Percentiles rank a stretch among this genome's conserved stretches.
These are phyloP conservation scores for Mucor mucedo DNA, from an alignment of 371 early-diverging fungal genomes.

Conservation along the genomic window DNA sequence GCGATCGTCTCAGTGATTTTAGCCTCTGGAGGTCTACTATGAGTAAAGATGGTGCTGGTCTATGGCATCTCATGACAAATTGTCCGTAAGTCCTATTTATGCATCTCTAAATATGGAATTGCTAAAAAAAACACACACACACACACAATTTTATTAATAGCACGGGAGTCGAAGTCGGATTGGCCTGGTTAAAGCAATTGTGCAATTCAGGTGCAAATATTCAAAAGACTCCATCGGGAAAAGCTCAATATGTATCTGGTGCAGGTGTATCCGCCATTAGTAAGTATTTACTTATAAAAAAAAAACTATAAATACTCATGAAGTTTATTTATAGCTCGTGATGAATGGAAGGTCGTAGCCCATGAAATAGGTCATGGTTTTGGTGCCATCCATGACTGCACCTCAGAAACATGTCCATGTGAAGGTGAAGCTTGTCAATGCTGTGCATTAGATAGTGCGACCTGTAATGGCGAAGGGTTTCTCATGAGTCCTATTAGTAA, in stretches of 20 bases:
- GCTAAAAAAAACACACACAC: neutral
- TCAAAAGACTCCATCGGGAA: conserved; percentile 49
- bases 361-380: conserved; percentile 95
- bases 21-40: conserved; percentile 84
- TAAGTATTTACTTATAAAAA: conserved; percentile 14
- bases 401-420: conserved; percentile 61
- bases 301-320: no score
- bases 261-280: conserved; percentile 86
- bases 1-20: conserved; percentile 86
- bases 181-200: conserved; percentile 90
- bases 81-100: conserved; percentile 61
- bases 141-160: conserved; percentile 21
- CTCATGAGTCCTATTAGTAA: conserved; percentile 90
- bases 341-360: conserved; percentile 95
- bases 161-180: conserved; percentile 87
- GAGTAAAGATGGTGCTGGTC: conserved; percentile 73
- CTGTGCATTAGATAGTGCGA: conserved; percentile 65
- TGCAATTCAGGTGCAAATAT: conserved; percentile 61
- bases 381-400: conserved; percentile 80
- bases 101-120: conserved; percentile 2
- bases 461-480: conserved; percentile 75
- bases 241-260: conserved; percentile 71
- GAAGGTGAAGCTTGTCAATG: conserved; percentile 60
- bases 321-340: conserved; percentile 52
- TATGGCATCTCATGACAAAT: conserved; percentile 95